Base-by-base conservation (phyloP, 139 green algal species). In the Picochlorum sp. region DNA sequence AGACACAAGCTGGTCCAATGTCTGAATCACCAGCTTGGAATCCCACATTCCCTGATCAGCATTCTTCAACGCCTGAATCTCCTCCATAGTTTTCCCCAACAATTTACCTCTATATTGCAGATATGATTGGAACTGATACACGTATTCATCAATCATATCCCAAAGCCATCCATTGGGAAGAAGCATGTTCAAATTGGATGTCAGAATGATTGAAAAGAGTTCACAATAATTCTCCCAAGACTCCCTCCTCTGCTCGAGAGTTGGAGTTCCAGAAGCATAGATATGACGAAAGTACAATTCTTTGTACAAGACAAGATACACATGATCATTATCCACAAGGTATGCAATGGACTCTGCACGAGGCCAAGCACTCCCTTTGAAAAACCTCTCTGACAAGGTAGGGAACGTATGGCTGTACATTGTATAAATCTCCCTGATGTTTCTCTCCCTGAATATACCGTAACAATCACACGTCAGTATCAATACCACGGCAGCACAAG, bases 131-230 rank as follows among this genome's bases (percentile, higher is more conserved):
- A 94, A 94, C 82, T 99, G 94, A 77, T 98, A 99, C 18, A 97
- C 80, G 81, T 97, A 98, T 80, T 99, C 94, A 65, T 99, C 94
- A 28, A 99, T 73, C 91, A 98, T 98, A 77, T 97, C 90, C 89
- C 90, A 99, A 59, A 99, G 81, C 94, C 94, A 99, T 37, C 74
- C 68, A 77, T 95, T 97, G 45, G 93, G 93, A 65, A 99, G 81
- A 83, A 92, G 80, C 90, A 99, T 97, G 79, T 97, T 99, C 31
- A 98, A 82, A 54, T 95, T 95, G 61, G 75, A 80, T 57, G 88
- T 76, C 65, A 97, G 75, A 61, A 98, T 86, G 52, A 98, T 76
- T 30, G 83, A 81, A 62, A 96, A 96, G 16, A 96, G 77, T 50
- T 88, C 76, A 65, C 79, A 84, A 70, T 96, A 99, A 82, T 97